Evolutionary conservation across 2,329 filamentous ascomycete genomes (phyloP).

Genomic region (Aspergillus jensenii): DNA sequence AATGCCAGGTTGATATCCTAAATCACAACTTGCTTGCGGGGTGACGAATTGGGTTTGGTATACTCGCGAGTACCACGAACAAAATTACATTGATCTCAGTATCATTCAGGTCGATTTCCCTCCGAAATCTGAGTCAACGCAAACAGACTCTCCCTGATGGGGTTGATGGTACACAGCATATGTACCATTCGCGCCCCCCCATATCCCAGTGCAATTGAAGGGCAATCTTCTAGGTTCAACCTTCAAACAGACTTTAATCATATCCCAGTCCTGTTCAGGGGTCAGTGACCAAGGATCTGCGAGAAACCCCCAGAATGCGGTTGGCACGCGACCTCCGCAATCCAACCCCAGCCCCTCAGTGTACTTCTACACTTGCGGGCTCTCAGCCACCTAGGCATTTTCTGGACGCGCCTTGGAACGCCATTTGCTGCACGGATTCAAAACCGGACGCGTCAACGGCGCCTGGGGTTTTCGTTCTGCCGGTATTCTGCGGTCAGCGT

Average conservation of each 20-base stretch:
- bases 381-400: not conserved
- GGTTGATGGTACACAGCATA: not conserved
- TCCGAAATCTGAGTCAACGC: not conserved
- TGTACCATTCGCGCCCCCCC: not conserved
- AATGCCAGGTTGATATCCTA: not conserved
- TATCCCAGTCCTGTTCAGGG: not conserved
- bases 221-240: not conserved
- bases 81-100: not conserved
- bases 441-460: not conserved
- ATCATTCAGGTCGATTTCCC: not conserved
- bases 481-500: conserved; percentile 1
- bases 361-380: not conserved
- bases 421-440: not conserved
- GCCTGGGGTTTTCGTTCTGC: not conserved
- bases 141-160: not conserved
- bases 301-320: not conserved
- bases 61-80: not conserved
- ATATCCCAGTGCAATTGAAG: not conserved
- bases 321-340: not conserved
- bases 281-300: not conserved
- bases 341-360: conserved; percentile 1
- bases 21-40: not conserved
- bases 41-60: not conserved
- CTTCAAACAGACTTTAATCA: not conserved
- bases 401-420: not conserved